Evolutionary conservation across 345 rosid species (phyloP).

Genomic region (Eucalyptus curtisii): DNA sequence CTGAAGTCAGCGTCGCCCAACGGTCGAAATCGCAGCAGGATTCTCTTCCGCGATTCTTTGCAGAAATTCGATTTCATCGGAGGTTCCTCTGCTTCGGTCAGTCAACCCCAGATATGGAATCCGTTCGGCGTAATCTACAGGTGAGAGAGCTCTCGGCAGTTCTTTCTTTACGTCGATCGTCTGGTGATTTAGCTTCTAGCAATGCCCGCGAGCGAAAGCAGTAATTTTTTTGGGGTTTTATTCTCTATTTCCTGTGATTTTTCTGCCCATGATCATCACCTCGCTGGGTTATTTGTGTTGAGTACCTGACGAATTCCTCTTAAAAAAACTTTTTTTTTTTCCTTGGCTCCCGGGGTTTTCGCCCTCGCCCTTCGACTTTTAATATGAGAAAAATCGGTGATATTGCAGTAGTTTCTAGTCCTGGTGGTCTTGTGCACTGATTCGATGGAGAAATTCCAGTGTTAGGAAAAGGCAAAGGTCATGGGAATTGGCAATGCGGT

Average conservation of each 20-base stretch:
- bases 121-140: not conserved
- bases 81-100: not conserved
- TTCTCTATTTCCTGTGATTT: not conserved
- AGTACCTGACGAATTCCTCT: not conserved
- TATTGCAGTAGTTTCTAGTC: not conserved
- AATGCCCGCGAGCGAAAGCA: not conserved
- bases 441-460: not conserved
- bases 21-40: not conserved
- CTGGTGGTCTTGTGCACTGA: not conserved
- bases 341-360: not conserved
- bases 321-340: accelerated
- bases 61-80: not conserved
- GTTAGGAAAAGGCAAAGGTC: not conserved
- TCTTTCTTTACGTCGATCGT: not conserved
- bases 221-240: not conserved
- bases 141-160: not conserved
- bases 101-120: not conserved
- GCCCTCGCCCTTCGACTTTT: no score
- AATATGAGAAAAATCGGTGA: not conserved
- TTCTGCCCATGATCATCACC: not conserved
- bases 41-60: not conserved
- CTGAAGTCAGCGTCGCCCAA: not conserved
- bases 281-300: not conserved
- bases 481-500: not conserved
- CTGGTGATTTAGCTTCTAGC: not conserved